Percentiles rank a stretch among this genome's conserved stretches.
Evolutionary conservation across 106 monocot genomes (phyloP).

Genomic region (Alisma plantagoaquatica): DNA sequence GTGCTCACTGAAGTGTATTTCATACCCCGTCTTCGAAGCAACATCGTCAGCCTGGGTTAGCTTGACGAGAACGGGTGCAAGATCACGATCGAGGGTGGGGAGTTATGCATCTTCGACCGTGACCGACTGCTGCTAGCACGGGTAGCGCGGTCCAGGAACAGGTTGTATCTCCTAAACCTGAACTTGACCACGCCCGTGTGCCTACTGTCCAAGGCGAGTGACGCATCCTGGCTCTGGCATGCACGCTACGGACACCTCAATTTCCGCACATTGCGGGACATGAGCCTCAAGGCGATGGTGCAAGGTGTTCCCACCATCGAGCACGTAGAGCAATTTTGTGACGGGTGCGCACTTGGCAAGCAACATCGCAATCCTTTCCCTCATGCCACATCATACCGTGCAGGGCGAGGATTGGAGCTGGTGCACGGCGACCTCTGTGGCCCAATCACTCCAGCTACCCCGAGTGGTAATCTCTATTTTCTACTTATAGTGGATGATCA

Average conservation of each 20-base stretch:
- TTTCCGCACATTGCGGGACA: neutral
- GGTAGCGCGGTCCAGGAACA: neutral
- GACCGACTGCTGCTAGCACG: too few relatives aligned
- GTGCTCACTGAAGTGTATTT: neutral
- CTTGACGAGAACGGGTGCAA: neutral
- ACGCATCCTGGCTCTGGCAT: neutral
- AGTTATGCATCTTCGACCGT: neutral
- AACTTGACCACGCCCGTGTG: neutral
- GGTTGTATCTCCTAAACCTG: neutral
- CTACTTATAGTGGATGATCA: neutral
- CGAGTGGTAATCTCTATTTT: neutral
- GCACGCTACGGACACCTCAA: neutral
- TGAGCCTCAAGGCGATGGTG: too few relatives aligned
- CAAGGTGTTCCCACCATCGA: too few relatives aligned
- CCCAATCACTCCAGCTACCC: neutral
- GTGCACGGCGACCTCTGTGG: constrained; percentile 1
- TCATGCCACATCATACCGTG: neutral
- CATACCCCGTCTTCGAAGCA: neutral
- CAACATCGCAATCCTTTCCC: neutral
- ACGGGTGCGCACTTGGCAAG: neutral
- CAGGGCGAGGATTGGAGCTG: neutral
- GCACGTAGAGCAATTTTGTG: too few relatives aligned
- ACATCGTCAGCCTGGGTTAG: neutral
- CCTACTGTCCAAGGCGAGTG: neutral
- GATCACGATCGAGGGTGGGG: neutral